A percentile compares a stretch with the other conserved stretches of the same genome.
Conservation (phyloP, 1,284 basidiomycete species). For the Hypsizygus ulmarius region DNA sequence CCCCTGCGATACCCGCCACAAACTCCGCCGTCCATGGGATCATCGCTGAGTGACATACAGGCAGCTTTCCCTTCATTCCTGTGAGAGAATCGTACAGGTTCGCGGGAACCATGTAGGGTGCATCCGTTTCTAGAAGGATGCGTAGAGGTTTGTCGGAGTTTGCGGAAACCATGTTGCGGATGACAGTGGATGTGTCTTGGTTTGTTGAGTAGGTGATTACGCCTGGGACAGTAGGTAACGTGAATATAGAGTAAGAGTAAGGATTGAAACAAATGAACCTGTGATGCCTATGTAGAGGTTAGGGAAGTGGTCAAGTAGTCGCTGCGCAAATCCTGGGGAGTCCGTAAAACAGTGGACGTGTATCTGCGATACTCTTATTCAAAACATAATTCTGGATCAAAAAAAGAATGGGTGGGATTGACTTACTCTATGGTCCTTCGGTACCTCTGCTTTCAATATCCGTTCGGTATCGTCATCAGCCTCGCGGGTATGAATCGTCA, state of each 20-base stretch:
- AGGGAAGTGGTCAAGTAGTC: slow-evolving; percentile 71
- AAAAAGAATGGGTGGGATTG: slow-evolving; percentile 9
- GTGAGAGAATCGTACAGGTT: slow-evolving; percentile 63
- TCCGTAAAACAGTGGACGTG: slow-evolving; percentile 84
- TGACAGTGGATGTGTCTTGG: slow-evolving; percentile 58
- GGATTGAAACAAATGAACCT: slow-evolving; percentile 33
- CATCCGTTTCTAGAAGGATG: slow-evolving; percentile 79
- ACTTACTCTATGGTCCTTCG: slow-evolving; percentile 59
- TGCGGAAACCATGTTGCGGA: slow-evolving; percentile 46
- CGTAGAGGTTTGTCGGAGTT: slow-evolving; percentile 38
- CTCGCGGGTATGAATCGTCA: slow-evolving; percentile 79
- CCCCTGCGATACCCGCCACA: slow-evolving; percentile 51
- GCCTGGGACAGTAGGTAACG: slow-evolving; percentile 34
- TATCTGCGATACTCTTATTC: slow-evolving; percentile 41
- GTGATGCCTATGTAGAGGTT: slow-evolving; percentile 82
- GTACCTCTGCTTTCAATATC: slow-evolving; percentile 71
- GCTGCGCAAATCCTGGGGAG: slow-evolving; percentile 64
- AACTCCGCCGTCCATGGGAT: slow-evolving; percentile 81
- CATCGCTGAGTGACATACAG: slow-evolving; percentile 75
- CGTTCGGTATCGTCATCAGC: slow-evolving; percentile 77
- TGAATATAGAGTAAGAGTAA: neutral
- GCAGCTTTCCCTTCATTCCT: slow-evolving; percentile 57
- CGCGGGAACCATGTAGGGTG: slow-evolving; percentile 78
- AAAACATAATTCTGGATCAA: neutral
- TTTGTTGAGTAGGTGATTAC: slow-evolving; percentile 78